Evolutionary conservation across 495 filamentous ascomycete species (phyloP).

Genomic region (Tirmania nivea): DNA sequence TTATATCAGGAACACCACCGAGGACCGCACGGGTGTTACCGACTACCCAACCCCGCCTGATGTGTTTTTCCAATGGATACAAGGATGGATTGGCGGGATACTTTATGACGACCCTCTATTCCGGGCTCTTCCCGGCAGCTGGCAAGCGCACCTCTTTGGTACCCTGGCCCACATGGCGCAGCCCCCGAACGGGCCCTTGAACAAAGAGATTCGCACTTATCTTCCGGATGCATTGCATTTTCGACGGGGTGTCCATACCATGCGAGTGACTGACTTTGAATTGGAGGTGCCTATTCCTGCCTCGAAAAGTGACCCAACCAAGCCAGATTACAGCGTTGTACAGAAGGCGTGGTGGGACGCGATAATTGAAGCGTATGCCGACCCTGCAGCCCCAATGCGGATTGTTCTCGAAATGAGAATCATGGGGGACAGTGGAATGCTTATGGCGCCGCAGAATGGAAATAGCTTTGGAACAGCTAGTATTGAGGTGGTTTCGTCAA

Average conservation of each 20-base stretch:
- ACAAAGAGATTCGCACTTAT: slow-evolving; percentile 22
- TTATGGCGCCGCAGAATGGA: slow-evolving; percentile 31
- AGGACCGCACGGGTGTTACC: slow-evolving; percentile 17
- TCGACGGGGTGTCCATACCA: slow-evolving; percentile 31
- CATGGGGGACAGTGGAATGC: slow-evolving; percentile 28
- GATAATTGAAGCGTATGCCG: slow-evolving; percentile 25
- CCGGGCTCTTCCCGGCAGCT: slow-evolving; percentile 24
- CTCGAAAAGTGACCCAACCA: slow-evolving; percentile 15
- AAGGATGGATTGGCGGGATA: slow-evolving; percentile 26
- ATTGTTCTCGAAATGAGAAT: slow-evolving; percentile 33
- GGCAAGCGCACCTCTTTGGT: slow-evolving; percentile 25
- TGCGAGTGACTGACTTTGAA: slow-evolving; percentile 30
- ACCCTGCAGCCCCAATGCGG: slow-evolving; percentile 26
- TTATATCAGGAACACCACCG: slow-evolving; percentile 16
- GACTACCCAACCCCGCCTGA: slow-evolving; percentile 24
- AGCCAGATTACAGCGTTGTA: slow-evolving; percentile 25
- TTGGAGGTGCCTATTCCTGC: slow-evolving; percentile 28
- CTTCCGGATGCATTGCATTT: slow-evolving; percentile 32
- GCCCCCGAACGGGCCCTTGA: slow-evolving; percentile 21
- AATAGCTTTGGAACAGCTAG: slow-evolving; percentile 27
- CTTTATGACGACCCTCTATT: slow-evolving; percentile 22
- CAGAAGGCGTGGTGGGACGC: slow-evolving; percentile 33
- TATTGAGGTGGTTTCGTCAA: slow-evolving; percentile 30
- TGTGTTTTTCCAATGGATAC: slow-evolving; percentile 27
- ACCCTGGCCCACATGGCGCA: slow-evolving; percentile 24